Conservation (phyloP, 306 rosid species). For the Prunus mume region DNA sequence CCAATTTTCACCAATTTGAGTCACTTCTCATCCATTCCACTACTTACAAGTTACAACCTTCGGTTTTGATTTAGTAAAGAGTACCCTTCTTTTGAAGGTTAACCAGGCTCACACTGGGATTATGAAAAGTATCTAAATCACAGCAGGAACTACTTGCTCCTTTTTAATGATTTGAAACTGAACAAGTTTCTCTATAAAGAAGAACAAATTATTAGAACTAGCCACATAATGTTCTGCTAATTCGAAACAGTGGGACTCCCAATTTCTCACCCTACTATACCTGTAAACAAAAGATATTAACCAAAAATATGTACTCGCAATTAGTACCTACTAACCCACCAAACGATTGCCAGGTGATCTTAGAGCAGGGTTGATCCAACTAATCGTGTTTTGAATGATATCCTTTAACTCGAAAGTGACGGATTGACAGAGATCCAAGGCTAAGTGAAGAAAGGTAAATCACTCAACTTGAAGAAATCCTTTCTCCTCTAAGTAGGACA, state of each 20-base stretch:
- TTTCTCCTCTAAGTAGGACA: conserved; percentile 62
- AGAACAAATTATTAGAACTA: background rate
- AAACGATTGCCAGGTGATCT: background rate
- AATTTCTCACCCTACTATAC: background rate
- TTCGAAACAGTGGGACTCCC: background rate
- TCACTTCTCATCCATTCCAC: too few species aligned
- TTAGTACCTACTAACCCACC: background rate
- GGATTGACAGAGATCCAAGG: background rate
- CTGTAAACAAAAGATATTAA: background rate
- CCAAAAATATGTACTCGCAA: background rate
- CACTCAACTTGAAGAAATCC: conserved; percentile 56
- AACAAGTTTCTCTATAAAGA: too few species aligned
- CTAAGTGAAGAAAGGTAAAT: background rate
- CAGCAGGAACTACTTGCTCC: too few species aligned
- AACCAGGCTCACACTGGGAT: too few species aligned
- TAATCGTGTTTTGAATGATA: background rate
- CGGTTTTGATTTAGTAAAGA: too few species aligned
- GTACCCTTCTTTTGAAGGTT: too few species aligned
- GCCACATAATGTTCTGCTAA: background rate
- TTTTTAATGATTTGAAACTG: too few species aligned
- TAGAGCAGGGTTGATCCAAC: background rate
- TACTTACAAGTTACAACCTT: too few species aligned
- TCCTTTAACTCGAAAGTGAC: background rate
- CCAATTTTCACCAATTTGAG: too few species aligned
- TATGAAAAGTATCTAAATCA: too few species aligned